These are phyloP conservation scores for Apiotrichum gamsii DNA, from an alignment of 1,284 basidiomycete species.

Conservation along the genomic window DNA sequence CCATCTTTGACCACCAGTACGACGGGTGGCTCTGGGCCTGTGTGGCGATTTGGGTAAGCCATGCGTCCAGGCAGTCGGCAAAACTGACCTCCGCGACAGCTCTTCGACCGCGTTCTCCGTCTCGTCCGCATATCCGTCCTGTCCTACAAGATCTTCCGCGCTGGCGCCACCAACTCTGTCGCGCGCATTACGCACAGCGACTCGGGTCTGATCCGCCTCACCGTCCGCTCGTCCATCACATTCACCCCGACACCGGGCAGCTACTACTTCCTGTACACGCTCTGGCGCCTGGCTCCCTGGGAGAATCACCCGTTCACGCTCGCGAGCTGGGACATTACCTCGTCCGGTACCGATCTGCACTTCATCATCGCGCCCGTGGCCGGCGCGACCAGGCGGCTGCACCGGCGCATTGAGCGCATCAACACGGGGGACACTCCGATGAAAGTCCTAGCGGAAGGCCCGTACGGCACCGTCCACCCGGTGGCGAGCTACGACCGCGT, in stretches of 20 bases:
- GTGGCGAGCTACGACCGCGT: slow-evolving; percentile 16
- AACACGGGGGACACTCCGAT: neutral
- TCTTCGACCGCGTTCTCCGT: slow-evolving; percentile 3
- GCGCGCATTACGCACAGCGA: slow-evolving; percentile 7
- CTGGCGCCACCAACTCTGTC: slow-evolving; percentile 9
- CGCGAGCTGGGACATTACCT: slow-evolving; percentile 5
- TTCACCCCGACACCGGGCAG: slow-evolving; percentile 20
- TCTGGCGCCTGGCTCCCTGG: slow-evolving; percentile 19
- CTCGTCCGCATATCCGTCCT: slow-evolving; percentile 17
- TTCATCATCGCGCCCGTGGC: slow-evolving; percentile 22
- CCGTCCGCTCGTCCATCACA: slow-evolving; percentile 12
- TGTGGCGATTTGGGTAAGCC: slow-evolving; percentile 26
- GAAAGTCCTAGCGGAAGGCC: slow-evolving; percentile 27
- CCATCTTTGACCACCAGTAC: slow-evolving; percentile 19
- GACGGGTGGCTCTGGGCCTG: slow-evolving; percentile 22
- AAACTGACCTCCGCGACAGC: neutral
- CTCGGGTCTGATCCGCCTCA: slow-evolving; percentile 19
- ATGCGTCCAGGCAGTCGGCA: too few species aligned
- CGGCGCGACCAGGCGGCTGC: slow-evolving; percentile 19
- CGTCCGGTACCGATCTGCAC: slow-evolving; percentile 7
- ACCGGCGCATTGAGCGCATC: neutral
- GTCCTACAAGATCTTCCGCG: slow-evolving; percentile 12
- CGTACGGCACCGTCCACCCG: slow-evolving; percentile 21
- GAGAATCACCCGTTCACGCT: slow-evolving; percentile 33
- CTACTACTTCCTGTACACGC: slow-evolving; percentile 29